Evolutionary conservation across 2,329 filamentous ascomycete genomes (phyloP), one percentile per base, ranked within the genome.

Genomic region (Trichoderma afroharzianum): DNA sequence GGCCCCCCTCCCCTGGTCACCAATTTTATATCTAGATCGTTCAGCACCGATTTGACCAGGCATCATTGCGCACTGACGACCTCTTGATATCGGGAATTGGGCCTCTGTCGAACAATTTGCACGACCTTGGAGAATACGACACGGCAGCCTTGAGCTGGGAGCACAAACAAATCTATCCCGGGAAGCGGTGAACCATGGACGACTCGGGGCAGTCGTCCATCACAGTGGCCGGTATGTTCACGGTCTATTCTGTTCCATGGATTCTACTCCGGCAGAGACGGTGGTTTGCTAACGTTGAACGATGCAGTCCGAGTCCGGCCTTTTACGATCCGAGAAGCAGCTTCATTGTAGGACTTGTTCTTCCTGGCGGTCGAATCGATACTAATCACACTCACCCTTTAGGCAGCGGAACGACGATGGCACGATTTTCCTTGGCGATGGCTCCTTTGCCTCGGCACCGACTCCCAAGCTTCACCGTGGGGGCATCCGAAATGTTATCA

Each of bases 391-490:
- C 47, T 24, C 33, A 43, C 6, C 26, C 6, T 26, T 15, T 32
- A 90, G 88, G 76, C 86, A 90, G 66, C 89, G 87, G 79, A 88
- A 83, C 77, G 95, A 99, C 77, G 95, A 98, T 81, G 91, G 91
- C 68, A 94, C 93, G 6, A 82, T 97, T 47, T 99, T 99, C 80
- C 88, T 99, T n/a, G 96, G 96, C 73, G 96, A 99, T 81, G 96
- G 96, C 72, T 98, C 95, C 21, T 87, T 99, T 71, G 96, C 96
- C n/a, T 92, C 90, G 59, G 91, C 88, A 15, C 94, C 95, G 0
- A 88, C 93, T 1, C 95, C 95, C 0, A 97, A 95, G 79, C 87
- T 97, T 36, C 90, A 92, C 73, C 90, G 93, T 76, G 94, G 95
- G 78, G 96, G 97, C 8, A 90, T 99, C 71, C 88, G 95, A 77